These are phyloP conservation scores for Myxozyma sirexii DNA, from an alignment of 805 yeast genomes.

Conservation along the genomic window DNA sequence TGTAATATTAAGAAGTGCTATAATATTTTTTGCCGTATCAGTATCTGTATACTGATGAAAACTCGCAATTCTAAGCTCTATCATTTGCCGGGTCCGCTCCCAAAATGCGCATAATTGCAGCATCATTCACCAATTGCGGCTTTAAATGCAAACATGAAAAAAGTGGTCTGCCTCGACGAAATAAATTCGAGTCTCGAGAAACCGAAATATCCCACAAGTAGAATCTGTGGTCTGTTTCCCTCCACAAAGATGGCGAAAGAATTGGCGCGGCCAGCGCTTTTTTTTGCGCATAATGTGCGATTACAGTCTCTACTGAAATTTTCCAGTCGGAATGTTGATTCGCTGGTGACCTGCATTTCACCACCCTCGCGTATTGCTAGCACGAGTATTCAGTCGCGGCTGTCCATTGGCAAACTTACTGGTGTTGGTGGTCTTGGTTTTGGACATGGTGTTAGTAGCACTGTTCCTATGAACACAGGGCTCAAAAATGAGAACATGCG, in stretches of 20 bases:
- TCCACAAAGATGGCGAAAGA: slow-evolving; percentile 11
- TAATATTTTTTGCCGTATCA: too few relatives aligned
- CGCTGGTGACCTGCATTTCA: not conserved
- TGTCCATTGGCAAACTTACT: not conserved
- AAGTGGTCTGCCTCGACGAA: slow-evolving; percentile 8
- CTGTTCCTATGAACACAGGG: too few relatives aligned
- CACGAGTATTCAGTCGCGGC: not conserved
- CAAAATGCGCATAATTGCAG: not conserved
- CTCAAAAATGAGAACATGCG: too few relatives aligned
- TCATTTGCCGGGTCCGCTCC: too few relatives aligned
- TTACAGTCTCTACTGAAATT: slow-evolving; percentile 2
- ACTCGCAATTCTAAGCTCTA: too few relatives aligned
- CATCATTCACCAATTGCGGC: not conserved
- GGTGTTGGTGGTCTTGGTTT: not conserved
- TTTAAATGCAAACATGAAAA: not conserved
- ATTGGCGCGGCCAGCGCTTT: slow-evolving; percentile 29
- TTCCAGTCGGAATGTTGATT: not conserved
- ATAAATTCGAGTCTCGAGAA: not conserved
- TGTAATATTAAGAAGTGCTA: too few relatives aligned
- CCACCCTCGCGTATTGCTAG: not conserved
- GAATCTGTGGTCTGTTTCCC: not conserved
- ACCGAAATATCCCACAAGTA: not conserved
- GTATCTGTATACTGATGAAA: too few relatives aligned
- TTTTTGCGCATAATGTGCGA: slow-evolving; percentile 21
- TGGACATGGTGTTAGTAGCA: not conserved